Evolutionary conservation across 1,284 basidiomycete genomes (phyloP), one percentile per base, ranked within the genome.

Genomic region (Termitomyces sp.): DNA sequence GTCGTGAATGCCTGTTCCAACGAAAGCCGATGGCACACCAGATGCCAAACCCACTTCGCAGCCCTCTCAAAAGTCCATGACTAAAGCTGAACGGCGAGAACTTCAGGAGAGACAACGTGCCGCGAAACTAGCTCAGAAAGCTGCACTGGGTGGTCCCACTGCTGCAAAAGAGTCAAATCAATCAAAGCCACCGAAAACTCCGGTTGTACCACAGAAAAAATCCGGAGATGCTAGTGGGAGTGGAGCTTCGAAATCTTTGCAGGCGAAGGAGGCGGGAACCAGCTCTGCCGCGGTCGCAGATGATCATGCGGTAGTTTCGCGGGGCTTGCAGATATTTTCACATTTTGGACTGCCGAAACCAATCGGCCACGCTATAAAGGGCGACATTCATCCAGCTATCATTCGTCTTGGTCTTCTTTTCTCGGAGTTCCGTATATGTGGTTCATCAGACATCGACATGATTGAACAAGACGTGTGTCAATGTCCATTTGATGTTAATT

Each of bases 401-500:
- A 69, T 89, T 57, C 77, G 86, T 49, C 80, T 94, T 21, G 91
- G 86, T 14, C 72, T 93, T 19, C 83, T 90, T 58, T 93, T 92
- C 67, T 82, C 88, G 5, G 84, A 88, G 59, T 93, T 93, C 74
- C 86, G 84, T 66, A 89, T 94, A 60, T 86, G 83, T 40, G 91
- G 91, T 16, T 88, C 91, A 18, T 85, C 93, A 43, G 90, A 93
- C 62, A 91, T 93, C 50, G 95, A 98, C 70, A 77, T 93, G 64
- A 86, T 92, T 5, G 93, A 97, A 68, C 91, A 95, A 65, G 93
- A 97, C 72, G 94, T 95, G 63, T 59, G 88, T 95, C 62, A 59
- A 85, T 68, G 45, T 35, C 19, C 33, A 40, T 39, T 42, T 33
- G 2, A 21, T 40, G 53, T 9, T 51, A 24, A 31, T 44, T 24